Base-by-base conservation (phyloP, 768 basidiomycete genomes). In the Cytidiella melzeri region DNA sequence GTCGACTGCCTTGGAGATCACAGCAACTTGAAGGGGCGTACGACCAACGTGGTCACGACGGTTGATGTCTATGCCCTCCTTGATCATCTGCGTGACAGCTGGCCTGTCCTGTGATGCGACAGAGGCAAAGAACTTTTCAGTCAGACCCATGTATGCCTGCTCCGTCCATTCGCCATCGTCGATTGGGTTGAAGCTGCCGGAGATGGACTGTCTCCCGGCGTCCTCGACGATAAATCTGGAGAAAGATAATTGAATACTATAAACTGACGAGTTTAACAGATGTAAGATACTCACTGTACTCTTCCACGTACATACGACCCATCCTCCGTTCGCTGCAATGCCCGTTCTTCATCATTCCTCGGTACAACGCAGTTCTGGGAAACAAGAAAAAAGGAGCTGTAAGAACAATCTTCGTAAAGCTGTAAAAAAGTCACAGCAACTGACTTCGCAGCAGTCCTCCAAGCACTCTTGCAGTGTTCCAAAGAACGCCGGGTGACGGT, bases 151-250 rank as follows among this genome's bases (percentile, higher is more conserved):
- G 60, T 83, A 84, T 6, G 76, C 80, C 53, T 80, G 76, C 27
- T 70, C 77, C 48, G 73, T 73, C 82, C 81, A 84, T 68, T 82
- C 80, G 10, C 79, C 80, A 12, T 73, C 76, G 52, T 84, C 80
- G 57, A 83, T 82, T 0, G 81, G 81, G 47, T 80, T 76, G 69
- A 83, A 83, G 57, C 76, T 78, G 1, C 81, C 81, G 1, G 80
- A 74, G 36, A 83, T 74, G 34, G 65, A 74, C 59, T 83, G 81
- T 9, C 80, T 76, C 0, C 80, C 79, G 2, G 80, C 80, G 52
- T 83, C 73, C 45, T 81, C 77, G 55, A 77, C 62, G 18, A 82
- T 75, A 60, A 81, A 83, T 34, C 79, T 80, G 50, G 10, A 20
- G n/a, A 20, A 36, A 11, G 19, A 18, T 1, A 5, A 12, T 34